These are phyloP conservation scores for Rhizopogon salebrosus DNA, from an alignment of 768 basidiomycete species.

Conservation along the genomic window DNA sequence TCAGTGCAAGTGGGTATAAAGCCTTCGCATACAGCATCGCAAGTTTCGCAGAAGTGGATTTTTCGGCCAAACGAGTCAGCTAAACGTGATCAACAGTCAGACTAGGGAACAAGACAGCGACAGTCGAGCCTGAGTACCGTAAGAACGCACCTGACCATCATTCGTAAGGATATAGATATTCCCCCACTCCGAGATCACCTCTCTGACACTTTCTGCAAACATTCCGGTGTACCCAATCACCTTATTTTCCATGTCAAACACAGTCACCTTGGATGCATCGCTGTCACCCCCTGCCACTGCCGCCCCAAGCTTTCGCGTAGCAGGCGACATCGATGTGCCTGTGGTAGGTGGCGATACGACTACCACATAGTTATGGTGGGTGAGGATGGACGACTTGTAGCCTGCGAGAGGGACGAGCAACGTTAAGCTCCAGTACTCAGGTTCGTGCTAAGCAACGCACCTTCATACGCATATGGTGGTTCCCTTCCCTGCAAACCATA, in stretches of 20 bases:
- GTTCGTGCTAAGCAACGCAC: constrained; percentile 31
- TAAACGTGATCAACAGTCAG: constrained; percentile 19
- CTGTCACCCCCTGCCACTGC: constrained; percentile 30
- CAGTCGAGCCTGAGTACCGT: background rate
- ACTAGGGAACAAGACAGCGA: background rate
- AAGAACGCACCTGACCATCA: constrained; percentile 61
- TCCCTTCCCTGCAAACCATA: constrained; percentile 80
- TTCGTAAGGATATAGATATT: constrained; percentile 74
- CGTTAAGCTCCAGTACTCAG: background rate
- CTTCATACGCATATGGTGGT: constrained; percentile 89
- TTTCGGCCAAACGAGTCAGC: constrained; percentile 68
- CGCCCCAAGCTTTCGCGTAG: constrained; percentile 35
- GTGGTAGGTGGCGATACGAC: constrained; percentile 85
- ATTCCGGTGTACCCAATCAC: constrained; percentile 79
- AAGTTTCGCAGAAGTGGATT: constrained; percentile 78
- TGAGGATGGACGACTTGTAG: constrained; percentile 67
- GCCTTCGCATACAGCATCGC: constrained; percentile 80
- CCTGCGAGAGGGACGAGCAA: constrained; percentile 6
- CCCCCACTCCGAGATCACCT: constrained; percentile 79
- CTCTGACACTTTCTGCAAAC: constrained; percentile 78
- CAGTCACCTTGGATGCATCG: constrained; percentile 74
- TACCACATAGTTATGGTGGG: constrained; percentile 79
- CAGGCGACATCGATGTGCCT: constrained; percentile 50
- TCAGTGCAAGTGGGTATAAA: constrained; percentile 75
- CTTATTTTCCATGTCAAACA: constrained; percentile 92